Evolutionary conservation across 139 green algal species (phyloP).

Genomic region (Zygnema circumcarinatum): DNA sequence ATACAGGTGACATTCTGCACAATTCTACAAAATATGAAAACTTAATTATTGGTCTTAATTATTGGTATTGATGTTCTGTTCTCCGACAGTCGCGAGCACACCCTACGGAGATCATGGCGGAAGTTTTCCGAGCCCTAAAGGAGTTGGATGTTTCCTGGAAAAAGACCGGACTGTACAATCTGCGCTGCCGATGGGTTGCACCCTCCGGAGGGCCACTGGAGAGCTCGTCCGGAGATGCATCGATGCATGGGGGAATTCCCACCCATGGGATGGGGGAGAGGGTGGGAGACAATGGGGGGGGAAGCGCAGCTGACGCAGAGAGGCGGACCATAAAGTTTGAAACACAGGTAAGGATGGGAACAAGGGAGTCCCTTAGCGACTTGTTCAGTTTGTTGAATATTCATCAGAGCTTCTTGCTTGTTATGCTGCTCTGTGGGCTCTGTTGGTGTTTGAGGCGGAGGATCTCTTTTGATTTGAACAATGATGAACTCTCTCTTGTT

Average conservation of each 20-base stretch:
- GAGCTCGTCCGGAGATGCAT: not conserved
- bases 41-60: no score
- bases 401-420: no score
- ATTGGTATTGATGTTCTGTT: constrained; percentile 67
- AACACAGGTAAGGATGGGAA: constrained; percentile 31
- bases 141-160: constrained; percentile 84
- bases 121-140: constrained; percentile 74
- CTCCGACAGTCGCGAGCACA: constrained; percentile 76
- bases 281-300: not conserved
- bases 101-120: constrained; percentile 83
- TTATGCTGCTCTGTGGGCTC: no score
- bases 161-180: constrained; percentile 88
- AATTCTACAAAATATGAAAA: no score
- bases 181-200: constrained; percentile 83
- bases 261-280: not conserved
- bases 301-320: not conserved
- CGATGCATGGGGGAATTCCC: not conserved
- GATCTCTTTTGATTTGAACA: no score
- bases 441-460: no score
- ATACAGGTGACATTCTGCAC: no score
- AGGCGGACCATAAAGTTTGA: constrained; percentile 83
- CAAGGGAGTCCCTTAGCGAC: not conserved
- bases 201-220: not conserved
- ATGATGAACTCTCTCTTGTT: no score
- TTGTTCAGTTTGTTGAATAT: no score